These are phyloP conservation scores for Ochetophila trinervis DNA, from an alignment of 306 rosid species.

Conservation along the genomic window DNA sequence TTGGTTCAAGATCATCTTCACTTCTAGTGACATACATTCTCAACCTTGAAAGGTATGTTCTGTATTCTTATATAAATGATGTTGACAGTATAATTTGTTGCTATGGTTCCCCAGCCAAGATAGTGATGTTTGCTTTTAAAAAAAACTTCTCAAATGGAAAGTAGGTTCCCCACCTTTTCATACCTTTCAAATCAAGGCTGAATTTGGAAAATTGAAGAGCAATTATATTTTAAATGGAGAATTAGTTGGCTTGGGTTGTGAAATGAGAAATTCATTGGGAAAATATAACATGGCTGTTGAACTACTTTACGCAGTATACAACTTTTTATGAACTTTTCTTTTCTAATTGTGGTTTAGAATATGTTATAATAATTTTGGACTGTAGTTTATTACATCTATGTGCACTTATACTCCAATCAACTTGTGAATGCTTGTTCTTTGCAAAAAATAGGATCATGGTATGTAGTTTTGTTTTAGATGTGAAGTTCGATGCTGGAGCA, in stretches of 20 bases:
- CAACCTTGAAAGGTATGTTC: conserved; percentile 75
- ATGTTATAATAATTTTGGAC: not conserved
- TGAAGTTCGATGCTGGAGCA: conserved; percentile 9
- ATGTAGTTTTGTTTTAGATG: not conserved
- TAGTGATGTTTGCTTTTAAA: conserved; percentile 1
- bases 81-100: conserved; percentile 20
- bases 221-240: not conserved
- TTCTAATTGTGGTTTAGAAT: not conserved
- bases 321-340: not conserved
- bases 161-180: not conserved
- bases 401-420: not conserved
- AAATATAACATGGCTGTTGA: not conserved
- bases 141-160: not conserved
- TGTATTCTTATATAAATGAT: conserved; percentile 22
- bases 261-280: not conserved
- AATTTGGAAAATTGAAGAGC: not conserved
- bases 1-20: conserved; percentile 49
- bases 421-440: conserved; percentile 3
- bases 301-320: not conserved
- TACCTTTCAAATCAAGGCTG: not conserved
- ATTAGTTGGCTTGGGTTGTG: not conserved
- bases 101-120: conserved; percentile 10
- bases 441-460: not conserved
- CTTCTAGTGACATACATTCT: conserved; percentile 51
- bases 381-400: not conserved